phyloP scores from a whole-genome alignment of 176 grass and related monocot genomes.

The Triticum aestivum region DNA sequence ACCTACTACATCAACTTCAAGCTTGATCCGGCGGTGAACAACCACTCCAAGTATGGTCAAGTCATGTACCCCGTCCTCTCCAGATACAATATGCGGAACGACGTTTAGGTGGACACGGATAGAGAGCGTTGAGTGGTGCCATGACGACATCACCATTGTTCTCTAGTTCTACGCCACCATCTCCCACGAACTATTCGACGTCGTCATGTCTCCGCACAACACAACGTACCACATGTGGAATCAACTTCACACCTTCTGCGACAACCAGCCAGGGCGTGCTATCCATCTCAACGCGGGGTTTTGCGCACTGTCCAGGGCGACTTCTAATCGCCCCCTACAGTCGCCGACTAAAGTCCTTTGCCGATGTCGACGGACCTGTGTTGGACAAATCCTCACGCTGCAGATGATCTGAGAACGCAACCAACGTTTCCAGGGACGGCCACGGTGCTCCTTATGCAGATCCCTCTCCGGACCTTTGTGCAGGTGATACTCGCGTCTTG shows the following conservation, averaged over 20 bases:
- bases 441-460: not conserved
- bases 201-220: not conserved
- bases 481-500: not conserved
- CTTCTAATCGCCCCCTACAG: not conserved
- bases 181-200: not conserved
- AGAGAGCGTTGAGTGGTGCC: not conserved
- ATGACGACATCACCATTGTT: not conserved
- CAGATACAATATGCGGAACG: too few relatives aligned
- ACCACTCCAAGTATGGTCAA: not conserved
- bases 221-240: not conserved
- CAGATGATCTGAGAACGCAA: not conserved
- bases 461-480: not conserved
- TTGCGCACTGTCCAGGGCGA: not conserved
- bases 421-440: not conserved
- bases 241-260: not conserved
- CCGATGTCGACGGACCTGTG: not conserved
- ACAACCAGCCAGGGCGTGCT: not conserved
- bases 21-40: not conserved
- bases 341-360: not conserved
- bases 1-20: not conserved
- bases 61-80: not conserved
- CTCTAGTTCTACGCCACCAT: not conserved
- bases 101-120: not conserved
- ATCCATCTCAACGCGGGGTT: not conserved
- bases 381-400: not conserved